A percentile compares a stretch with the other conserved stretches of the same genome.
These are phyloP conservation scores for Plasmopara viticola DNA, from an alignment of 352 stramenopile species.

Conservation along the genomic window DNA sequence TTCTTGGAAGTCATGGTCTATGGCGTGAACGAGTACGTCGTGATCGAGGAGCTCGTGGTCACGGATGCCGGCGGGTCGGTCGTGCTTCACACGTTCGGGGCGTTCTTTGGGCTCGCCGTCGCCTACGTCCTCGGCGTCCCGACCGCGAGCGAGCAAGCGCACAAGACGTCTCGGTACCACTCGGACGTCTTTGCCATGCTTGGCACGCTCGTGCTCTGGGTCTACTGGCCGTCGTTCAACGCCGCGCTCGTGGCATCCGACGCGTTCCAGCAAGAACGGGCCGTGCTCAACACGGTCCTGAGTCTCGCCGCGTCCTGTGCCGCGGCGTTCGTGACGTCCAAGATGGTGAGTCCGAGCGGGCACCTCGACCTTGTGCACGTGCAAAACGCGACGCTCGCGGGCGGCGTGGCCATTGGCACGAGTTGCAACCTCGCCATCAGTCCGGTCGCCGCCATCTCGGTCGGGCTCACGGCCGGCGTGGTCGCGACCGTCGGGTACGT, in stretches of 20 bases:
- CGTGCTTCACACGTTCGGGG: slow-evolving; percentile 82
- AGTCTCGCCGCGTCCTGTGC: slow-evolving; percentile 59
- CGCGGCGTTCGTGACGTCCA: slow-evolving; percentile 46
- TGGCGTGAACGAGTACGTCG: slow-evolving; percentile 71
- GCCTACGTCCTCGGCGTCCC: slow-evolving; percentile 49
- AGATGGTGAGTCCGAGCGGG: slow-evolving; percentile 35
- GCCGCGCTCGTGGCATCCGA: slow-evolving; percentile 47
- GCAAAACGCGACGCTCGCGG: slow-evolving; percentile 79
- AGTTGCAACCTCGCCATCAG: slow-evolving; percentile 66
- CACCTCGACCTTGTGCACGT: slow-evolving; percentile 84
- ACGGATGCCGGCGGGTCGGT: slow-evolving; percentile 77
- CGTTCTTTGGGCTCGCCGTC: slow-evolving; percentile 75
- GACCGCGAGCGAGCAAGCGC: slow-evolving; percentile 22
- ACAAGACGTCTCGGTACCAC: slow-evolving; percentile 63
- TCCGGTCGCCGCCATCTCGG: slow-evolving; percentile 42
- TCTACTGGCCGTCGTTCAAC: slow-evolving; percentile 88
- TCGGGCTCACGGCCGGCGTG: slow-evolving; percentile 45
- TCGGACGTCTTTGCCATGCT: slow-evolving; percentile 79
- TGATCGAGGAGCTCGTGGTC: slow-evolving; percentile 44
- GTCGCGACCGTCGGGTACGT: slow-evolving; percentile 39
- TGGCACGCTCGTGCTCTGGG: slow-evolving; percentile 81
- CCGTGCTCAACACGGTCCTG: slow-evolving; percentile 72
- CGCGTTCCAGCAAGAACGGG: slow-evolving; percentile 60
- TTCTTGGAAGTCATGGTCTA: slow-evolving; percentile 71
- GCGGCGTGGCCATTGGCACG: slow-evolving; percentile 74